phyloP scores from a whole-genome alignment of 306 rosid species.

The Medicago ruthenica region DNA sequence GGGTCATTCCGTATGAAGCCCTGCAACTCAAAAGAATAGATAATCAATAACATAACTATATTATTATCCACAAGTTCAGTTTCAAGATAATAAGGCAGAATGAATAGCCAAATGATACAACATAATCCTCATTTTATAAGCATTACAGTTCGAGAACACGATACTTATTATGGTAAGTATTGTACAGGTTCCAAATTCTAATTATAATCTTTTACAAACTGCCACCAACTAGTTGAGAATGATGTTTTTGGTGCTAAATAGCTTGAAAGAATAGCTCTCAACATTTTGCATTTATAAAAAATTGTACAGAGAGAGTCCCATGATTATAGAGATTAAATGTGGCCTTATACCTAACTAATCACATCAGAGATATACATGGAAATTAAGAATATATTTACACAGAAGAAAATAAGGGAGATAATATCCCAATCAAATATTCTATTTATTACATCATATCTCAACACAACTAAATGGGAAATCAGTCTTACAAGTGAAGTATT shows the following conservation, averaged over 20 bases:
- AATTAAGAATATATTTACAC: too few species aligned
- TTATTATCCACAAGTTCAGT: slow-evolving; percentile 4
- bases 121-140: not conserved
- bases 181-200: slow-evolving; percentile 14
- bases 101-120: not conserved
- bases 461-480: slow-evolving; percentile 1
- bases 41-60: not conserved
- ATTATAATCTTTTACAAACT: not conserved
- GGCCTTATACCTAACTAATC: too few species aligned
- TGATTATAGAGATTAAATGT: too few species aligned
- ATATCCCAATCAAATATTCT: too few species aligned
- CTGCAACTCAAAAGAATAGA: slow-evolving; percentile 51
- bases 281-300: too few species aligned
- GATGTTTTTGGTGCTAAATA: too few species aligned
- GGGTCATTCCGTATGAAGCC: slow-evolving; percentile 73
- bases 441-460: too few species aligned
- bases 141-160: not conserved
- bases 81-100: slow-evolving; percentile 14
- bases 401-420: too few species aligned
- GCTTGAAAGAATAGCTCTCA: too few species aligned
- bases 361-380: too few species aligned
- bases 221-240: too few species aligned
- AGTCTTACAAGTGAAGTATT: not conserved
- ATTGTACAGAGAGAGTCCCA: too few species aligned
- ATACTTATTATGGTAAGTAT: not conserved